phyloP scores from a whole-genome alignment of 441 rosid genomes.

The Pelargonium australe region DNA sequence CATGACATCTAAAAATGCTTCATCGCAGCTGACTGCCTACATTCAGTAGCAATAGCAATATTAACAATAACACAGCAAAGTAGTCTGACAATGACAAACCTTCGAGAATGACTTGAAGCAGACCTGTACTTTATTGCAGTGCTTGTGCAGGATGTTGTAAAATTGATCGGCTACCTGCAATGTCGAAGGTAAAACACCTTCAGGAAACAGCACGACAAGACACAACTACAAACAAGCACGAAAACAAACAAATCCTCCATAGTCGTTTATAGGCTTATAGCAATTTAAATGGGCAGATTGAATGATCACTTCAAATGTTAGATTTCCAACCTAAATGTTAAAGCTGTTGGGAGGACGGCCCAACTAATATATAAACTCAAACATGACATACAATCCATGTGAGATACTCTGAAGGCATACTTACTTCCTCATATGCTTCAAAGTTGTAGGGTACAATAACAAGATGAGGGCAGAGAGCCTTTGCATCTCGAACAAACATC shows the following conservation, averaged over 20 bases:
- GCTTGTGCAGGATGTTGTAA: conserved; percentile 72
- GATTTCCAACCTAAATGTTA: not conserved
- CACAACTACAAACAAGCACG: not conserved
- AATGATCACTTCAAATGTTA: conserved; percentile 1
- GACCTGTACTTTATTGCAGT: conserved; percentile 82
- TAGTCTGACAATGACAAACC: conserved; percentile 11
- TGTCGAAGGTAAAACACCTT: conserved; percentile 6
- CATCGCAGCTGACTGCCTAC: conserved; percentile 95
- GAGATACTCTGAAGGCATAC: conserved; percentile 11
- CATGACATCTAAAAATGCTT: conserved; percentile 78
- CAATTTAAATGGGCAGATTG: not conserved
- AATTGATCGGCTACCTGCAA: conserved; percentile 90
- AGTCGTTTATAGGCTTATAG: not conserved
- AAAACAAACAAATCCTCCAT: not conserved
- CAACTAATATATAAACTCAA: conserved; percentile 1
- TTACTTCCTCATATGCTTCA: conserved; percentile 83
- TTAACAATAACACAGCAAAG: conserved; percentile 14
- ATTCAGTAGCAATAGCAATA: conserved; percentile 21
- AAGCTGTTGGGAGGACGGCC: conserved; percentile 1
- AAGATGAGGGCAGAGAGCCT: conserved; percentile 77
- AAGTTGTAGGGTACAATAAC: conserved; percentile 83
- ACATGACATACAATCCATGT: conserved; percentile 11
- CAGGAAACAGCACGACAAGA: not conserved
- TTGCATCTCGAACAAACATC: conserved; percentile 90
- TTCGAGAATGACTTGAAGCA: conserved; percentile 17